phyloP scores from a whole-genome alignment of 768 basidiomycete species.

The Boletus subparvulus region DNA sequence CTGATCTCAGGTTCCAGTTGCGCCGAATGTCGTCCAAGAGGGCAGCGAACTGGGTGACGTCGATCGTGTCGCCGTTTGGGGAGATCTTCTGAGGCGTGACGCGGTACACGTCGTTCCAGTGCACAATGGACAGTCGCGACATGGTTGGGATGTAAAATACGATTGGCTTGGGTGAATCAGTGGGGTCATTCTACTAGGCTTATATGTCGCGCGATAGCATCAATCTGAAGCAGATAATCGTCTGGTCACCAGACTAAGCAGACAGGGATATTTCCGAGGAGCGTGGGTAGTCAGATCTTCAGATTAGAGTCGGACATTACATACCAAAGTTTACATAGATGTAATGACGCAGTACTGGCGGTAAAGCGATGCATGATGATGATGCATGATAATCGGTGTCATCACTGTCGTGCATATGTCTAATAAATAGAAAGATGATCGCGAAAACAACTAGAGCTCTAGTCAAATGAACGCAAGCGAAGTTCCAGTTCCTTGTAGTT shows the following conservation, averaged over 20 bases:
- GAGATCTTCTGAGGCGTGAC: slow-evolving; percentile 71
- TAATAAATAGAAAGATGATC: not conserved
- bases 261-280: too few species aligned
- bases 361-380: too few species aligned
- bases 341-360: too few species aligned
- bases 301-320: too few species aligned
- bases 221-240: too few species aligned
- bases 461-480: slow-evolving; percentile 18
- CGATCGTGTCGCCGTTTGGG: slow-evolving; percentile 59
- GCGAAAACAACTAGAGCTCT: not conserved
- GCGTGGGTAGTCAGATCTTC: too few species aligned
- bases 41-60: slow-evolving; percentile 81
- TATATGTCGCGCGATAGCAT: not conserved
- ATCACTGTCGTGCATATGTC: too few species aligned
- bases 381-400: too few species aligned
- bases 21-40: slow-evolving; percentile 62
- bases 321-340: too few species aligned
- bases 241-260: too few species aligned
- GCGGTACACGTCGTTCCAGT: slow-evolving; percentile 86
- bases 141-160: slow-evolving; percentile 21
- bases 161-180: not conserved
- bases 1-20: slow-evolving; percentile 49
- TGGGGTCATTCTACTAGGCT: not conserved
- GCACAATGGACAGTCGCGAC: slow-evolving; percentile 48
- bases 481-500: slow-evolving; percentile 10